Conservation (phyloP, 129 eudicot genomes). For the Saposhnikovia divaricata region DNA sequence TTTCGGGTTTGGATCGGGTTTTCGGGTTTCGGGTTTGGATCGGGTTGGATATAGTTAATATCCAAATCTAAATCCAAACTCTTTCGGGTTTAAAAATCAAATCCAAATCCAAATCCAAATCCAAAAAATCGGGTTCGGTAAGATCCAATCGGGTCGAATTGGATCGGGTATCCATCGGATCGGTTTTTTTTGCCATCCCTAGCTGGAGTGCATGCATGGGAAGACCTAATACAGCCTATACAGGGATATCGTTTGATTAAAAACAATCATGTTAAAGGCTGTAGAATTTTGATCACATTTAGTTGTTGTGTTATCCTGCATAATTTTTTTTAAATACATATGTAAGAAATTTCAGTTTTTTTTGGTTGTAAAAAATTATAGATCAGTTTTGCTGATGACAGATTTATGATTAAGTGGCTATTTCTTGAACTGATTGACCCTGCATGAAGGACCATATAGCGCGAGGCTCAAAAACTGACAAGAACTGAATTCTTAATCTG, state of each 20-base stretch:
- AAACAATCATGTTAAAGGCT: background rate
- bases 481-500: background rate
- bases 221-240: constrained; percentile 2
- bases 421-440: background rate
- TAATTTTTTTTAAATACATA: background rate
- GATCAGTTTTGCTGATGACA: background rate
- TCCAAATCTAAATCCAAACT: too few relatives aligned
- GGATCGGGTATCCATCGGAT: too few relatives aligned
- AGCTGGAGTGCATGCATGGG: background rate
- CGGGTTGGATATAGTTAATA: too few relatives aligned
- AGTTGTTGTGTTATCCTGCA: background rate
- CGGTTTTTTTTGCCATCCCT: too few relatives aligned
- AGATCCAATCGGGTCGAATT: too few relatives aligned
- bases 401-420: background rate
- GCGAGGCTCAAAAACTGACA: background rate
- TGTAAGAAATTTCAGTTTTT: background rate
- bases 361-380: background rate
- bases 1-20: too few relatives aligned
- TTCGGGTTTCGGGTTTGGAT: too few relatives aligned
- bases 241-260: background rate
- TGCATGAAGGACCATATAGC: background rate
- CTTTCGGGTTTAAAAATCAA: too few relatives aligned
- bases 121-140: too few relatives aligned
- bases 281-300: background rate
- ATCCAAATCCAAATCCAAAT: too few relatives aligned